phyloP scores from a whole-genome alignment of 1,284 basidiomycete species.

The Vanrija sp. region DNA sequence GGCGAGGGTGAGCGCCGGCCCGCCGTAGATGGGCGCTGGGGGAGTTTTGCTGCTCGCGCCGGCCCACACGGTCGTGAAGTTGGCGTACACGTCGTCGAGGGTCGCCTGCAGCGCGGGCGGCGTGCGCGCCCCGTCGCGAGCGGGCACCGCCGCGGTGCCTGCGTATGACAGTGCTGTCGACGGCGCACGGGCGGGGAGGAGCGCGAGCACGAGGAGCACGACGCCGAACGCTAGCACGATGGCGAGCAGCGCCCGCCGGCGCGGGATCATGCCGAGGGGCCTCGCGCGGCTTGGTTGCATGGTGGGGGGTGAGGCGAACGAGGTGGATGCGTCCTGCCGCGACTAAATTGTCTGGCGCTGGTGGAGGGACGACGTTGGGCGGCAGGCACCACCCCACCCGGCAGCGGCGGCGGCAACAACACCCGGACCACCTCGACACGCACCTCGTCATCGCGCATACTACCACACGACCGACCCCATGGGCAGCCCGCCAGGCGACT shows the following conservation, averaged over 20 bases:
- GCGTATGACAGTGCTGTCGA: neutral
- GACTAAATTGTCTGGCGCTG: no score
- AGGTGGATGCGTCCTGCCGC: no score
- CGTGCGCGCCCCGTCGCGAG: neutral
- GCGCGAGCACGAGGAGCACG: neutral
- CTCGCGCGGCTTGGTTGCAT: no score
- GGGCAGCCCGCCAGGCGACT: neutral
- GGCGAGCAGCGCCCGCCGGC: neutral
- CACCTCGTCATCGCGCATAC: no score
- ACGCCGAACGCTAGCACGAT: neutral
- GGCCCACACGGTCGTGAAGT: conserved; percentile 17
- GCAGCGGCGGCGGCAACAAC: no score
- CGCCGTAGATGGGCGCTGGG: conserved; percentile 27
- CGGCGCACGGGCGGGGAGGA: neutral
- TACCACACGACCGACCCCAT: no score
- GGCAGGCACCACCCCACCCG: no score
- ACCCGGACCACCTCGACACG: no score
- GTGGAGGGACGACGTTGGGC: no score
- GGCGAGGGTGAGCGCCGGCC: conserved; percentile 27
- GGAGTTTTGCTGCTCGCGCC: neutral
- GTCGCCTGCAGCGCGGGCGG: neutral
- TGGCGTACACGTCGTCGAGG: conserved; percentile 12
- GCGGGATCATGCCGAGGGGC: neutral
- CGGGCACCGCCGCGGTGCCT: no score
- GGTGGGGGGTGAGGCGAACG: no score